Evolutionary conservation across 345 rosid genomes (phyloP), one percentile per base, ranked within the genome.

Genomic region (Erysimum cheiranthoides): DNA sequence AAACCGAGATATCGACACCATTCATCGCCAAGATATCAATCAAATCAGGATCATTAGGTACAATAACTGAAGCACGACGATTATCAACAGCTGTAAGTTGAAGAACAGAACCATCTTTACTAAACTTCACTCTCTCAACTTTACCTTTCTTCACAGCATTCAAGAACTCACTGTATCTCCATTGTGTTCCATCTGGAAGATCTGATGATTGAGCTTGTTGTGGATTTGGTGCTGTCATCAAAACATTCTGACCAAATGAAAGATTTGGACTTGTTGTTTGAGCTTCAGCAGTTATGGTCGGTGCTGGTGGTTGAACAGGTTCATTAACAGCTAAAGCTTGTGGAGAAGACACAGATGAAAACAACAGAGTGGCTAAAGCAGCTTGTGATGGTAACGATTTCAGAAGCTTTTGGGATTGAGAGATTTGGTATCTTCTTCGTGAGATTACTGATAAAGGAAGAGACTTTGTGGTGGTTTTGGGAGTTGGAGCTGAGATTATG

Each of bases 81-180:
- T 90, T 90, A 54, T 89, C 89, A 1, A 76, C 83, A 7, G 89
- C 88, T 43, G 88, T 80, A 45, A 89, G 84, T 73, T 88, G 92
- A 54, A 89, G 89, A 35, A 81, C 80, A 35, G 88, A 84, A 10
- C 93, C 91, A 65, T 87, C 93, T 79, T 89, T 89, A 73, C 88
- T 90, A 81, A 90, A 90, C 18, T 90, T 86, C 16, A 90, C 96
- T 56, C 93, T 80, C 73, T 90, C 93, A 17, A 90, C 89, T 61
- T 86, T 86, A 27, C 96, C 96, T 60, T 85, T 86, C 82, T 85
- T 90, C 53, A 90, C 96, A 0, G 96, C 92, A 73, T 84, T 90
- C 39, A 90, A 73, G 56, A 90, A 88, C 83, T 90, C 96, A 76
- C 91, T 90, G 93, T 90, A 90, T 1, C 93, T 81, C 91, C 96